Conservation (phyloP, 2,329 filamentous ascomycete species). For the Capronia epimyces region DNA sequence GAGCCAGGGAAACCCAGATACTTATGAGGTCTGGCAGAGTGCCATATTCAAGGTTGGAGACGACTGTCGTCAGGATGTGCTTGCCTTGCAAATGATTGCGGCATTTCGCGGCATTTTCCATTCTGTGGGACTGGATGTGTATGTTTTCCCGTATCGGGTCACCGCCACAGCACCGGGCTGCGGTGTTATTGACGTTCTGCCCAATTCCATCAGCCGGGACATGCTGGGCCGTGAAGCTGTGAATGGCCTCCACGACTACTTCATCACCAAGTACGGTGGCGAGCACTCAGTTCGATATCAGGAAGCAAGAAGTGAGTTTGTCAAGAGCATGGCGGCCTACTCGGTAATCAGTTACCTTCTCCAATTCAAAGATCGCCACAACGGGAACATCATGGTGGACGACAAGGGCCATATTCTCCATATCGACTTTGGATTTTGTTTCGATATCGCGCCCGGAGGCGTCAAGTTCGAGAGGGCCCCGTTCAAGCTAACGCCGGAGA, state of each 20-base stretch:
- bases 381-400: conserved; percentile 99
- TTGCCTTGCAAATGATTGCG: conserved; percentile 95
- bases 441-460: conserved; percentile 94
- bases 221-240: conserved; percentile 98
- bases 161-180: conserved; percentile 96
- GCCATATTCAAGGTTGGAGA: conserved; percentile 99
- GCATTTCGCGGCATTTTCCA: conserved; percentile 97
- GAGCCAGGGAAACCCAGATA: conserved; percentile 35
- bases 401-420: conserved; percentile 95
- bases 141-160: conserved; percentile 93
- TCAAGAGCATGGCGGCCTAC: conserved; percentile 99
- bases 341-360: conserved; percentile 92
- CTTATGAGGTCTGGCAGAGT: conserved; percentile 95
- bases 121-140: conserved; percentile 88
- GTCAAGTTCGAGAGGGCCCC: conserved; percentile 96
- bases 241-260: conserved; percentile 97
- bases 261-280: conserved; percentile 92
- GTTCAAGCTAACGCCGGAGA: conserved; percentile 95
- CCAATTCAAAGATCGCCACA: conserved; percentile 98
- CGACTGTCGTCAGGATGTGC: conserved; percentile 93
- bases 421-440: conserved; percentile 99
- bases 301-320: conserved; percentile 90
- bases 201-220: conserved; percentile 95
- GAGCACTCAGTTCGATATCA: conserved; percentile 94
- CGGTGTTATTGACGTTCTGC: conserved; percentile 94